phyloP scores from a whole-genome alignment of 1,284 basidiomycete genomes.

The Meira miltonrushii region DNA sequence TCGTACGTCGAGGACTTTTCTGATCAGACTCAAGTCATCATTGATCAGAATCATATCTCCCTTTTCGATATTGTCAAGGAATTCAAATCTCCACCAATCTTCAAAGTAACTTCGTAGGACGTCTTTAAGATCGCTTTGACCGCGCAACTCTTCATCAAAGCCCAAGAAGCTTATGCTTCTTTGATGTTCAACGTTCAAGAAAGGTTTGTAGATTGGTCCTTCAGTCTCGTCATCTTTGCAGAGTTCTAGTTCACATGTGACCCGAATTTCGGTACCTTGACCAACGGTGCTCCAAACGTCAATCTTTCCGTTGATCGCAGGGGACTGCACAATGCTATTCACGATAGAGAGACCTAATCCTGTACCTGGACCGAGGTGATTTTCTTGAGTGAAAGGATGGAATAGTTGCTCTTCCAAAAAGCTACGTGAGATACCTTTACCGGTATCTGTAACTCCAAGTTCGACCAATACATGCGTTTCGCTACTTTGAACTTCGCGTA shows the following conservation, averaged over 20 bases:
- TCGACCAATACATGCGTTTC: conserved; percentile 68
- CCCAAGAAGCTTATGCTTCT: conserved; percentile 67
- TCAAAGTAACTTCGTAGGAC: conserved; percentile 66
- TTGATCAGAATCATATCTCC: conserved; percentile 79
- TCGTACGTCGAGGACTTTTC: neutral
- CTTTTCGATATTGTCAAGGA: conserved; percentile 13
- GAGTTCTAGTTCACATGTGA: conserved; percentile 73
- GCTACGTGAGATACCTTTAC: conserved; percentile 60
- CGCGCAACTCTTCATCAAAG: conserved; percentile 64
- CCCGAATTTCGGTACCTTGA: conserved; percentile 85
- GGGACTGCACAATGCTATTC: conserved; percentile 81
- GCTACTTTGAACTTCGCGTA: conserved; percentile 67
- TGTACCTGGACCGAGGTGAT: conserved; percentile 83
- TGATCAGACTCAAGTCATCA: conserved; percentile 61
- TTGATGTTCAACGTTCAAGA: conserved; percentile 54
- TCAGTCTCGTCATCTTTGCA: conserved; percentile 34
- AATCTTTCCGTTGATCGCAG: conserved; percentile 74
- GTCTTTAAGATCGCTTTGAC: conserved; percentile 64
- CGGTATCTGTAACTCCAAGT: conserved; percentile 80
- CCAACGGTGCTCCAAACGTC: conserved; percentile 83
- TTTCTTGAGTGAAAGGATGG: conserved; percentile 88
- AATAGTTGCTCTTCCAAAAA: conserved; percentile 76
- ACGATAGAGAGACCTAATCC: conserved; percentile 95
- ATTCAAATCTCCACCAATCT: conserved; percentile 72
- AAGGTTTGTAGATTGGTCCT: conserved; percentile 53